A percentile compares a stretch with the other conserved stretches of the same genome.
Conservation (phyloP, 768 basidiomycete genomes). For the Fomitopsis serialis region DNA sequence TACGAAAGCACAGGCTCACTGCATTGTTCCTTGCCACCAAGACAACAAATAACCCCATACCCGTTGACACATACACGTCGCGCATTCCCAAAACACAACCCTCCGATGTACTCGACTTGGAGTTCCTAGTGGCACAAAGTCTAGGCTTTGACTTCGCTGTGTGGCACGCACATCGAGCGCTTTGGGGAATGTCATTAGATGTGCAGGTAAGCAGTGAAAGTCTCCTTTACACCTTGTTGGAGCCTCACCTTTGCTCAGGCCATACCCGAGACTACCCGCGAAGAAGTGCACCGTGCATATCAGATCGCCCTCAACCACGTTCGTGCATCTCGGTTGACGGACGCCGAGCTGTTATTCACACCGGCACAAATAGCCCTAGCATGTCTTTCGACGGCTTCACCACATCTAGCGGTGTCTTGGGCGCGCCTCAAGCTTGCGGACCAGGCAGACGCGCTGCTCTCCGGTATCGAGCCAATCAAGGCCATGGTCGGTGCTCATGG, state of each 20-base stretch:
- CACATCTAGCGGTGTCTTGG: constrained; percentile 61
- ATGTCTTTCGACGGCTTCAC: constrained; percentile 60
- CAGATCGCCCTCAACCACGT: constrained; percentile 62
- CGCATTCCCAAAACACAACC: constrained; percentile 79
- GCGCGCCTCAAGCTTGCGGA: constrained; percentile 33
- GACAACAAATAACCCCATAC: constrained; percentile 92
- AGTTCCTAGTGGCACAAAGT: constrained; percentile 94
- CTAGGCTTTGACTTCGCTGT: constrained; percentile 91
- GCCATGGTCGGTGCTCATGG: constrained; percentile 48
- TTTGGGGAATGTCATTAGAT: constrained; percentile 88
- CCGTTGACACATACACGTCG: constrained; percentile 77
- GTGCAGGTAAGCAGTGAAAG: constrained; percentile 77
- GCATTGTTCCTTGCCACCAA: constrained; percentile 94
- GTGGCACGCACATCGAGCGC: constrained; percentile 84
- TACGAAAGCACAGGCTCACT: constrained; percentile 64
- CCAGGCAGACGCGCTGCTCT: constrained; percentile 23
- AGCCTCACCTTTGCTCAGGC: constrained; percentile 50
- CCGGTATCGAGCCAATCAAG: constrained; percentile 49
- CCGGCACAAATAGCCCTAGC: constrained; percentile 94
- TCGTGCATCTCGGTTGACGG: constrained; percentile 80
- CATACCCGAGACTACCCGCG: constrained; percentile 44
- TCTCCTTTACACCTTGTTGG: too few relatives aligned
- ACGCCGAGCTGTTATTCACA: constrained; percentile 85
- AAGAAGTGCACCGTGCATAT: constrained; percentile 52
- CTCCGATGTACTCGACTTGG: constrained; percentile 86